Base-by-base conservation (phyloP, 2,329 filamentous ascomycete genomes). In the Beauveria caledonica region DNA sequence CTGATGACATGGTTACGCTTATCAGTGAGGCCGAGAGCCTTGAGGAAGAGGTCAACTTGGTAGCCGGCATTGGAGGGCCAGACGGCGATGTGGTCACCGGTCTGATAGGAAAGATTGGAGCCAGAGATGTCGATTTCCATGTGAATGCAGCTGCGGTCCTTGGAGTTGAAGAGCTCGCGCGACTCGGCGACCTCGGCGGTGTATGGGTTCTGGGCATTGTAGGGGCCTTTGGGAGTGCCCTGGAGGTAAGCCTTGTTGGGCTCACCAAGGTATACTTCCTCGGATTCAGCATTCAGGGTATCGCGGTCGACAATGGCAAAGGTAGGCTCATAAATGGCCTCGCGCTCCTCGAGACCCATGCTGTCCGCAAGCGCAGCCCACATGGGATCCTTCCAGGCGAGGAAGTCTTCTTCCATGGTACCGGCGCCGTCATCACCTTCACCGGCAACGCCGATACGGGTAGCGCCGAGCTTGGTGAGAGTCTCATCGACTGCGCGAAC, bases 321-420 rank as follows among this genome's bases (percentile, higher is more conserved):
- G 61, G 92, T 86, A 54, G 94, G 91, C 73, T 99, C 95, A 73
- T 97, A 99, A 62, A 96, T 86, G 63, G 92, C 90, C 73, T 99
- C 95, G 62, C 94, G 92, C 77, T 99, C 94, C 75, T 97, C 89
- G 60, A 99, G 79, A 58, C 85, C 85, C 88, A 99, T 90, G 71
- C 90, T 86, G 65, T 90, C 84, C 25, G 88, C 81, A 58, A 99
- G 80, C 62, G 89, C 89, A 68, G 83, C 80, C 94, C 95, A 99
- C 94, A 99, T 99, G 63, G 92, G 92, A 70, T 99, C 94, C 78
- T 99, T 99, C 94, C 94, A 99, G 66, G 93, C 90, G 69, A 99
- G 78, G 75, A 97, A 99, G 70, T 99, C 95, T 77, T 99, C 95
- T 77, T 99, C 94, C 95, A 99, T 99, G 61, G 94, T 99, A 63